These are phyloP conservation scores for Yarrowia sp. DNA, from an alignment of 805 yeast genomes.

Conservation along the genomic window DNA sequence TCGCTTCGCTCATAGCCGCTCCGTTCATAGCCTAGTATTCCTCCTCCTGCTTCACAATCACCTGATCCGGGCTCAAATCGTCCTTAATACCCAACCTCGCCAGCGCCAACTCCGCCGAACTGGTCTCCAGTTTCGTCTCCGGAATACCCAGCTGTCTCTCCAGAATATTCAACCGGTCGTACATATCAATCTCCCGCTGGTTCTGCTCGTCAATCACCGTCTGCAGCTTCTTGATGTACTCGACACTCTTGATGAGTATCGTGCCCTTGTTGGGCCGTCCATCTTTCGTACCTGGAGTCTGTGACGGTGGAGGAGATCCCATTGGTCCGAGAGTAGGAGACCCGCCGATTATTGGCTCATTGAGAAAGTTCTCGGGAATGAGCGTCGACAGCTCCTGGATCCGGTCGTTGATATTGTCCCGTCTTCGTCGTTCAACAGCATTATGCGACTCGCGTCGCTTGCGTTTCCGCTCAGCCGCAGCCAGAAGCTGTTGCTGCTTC, in stretches of 20 bases:
- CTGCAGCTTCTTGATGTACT: slow-evolving; percentile 66
- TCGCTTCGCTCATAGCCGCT: no score
- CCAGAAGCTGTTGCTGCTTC: slow-evolving; percentile 34
- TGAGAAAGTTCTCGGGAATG: slow-evolving; percentile 56
- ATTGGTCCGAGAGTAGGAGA: background rate
- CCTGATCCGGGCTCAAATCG: slow-evolving; percentile 13
- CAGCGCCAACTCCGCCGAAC: slow-evolving; percentile 76
- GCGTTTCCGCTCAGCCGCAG: slow-evolving; percentile 68
- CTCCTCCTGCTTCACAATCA: slow-evolving; percentile 16
- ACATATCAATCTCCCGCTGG: slow-evolving; percentile 71
- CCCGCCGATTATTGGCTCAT: slow-evolving; percentile 30
- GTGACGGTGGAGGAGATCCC: slow-evolving; percentile 28
- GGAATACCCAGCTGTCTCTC: slow-evolving; percentile 47
- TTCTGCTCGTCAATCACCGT: slow-evolving; percentile 68
- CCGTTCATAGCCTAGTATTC: background rate
- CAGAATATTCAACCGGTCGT: slow-evolving; percentile 56
- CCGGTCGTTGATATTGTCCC: slow-evolving; percentile 86
- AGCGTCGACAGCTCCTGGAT: slow-evolving; percentile 78
- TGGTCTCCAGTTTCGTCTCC: slow-evolving; percentile 50
- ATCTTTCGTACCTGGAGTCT: slow-evolving; percentile 42
- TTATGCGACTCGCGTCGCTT: slow-evolving; percentile 87
- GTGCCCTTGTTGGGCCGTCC: slow-evolving; percentile 80
- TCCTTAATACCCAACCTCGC: slow-evolving; percentile 58
- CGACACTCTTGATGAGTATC: slow-evolving; percentile 73
- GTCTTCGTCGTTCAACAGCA: slow-evolving; percentile 87